Conservation (phyloP, 2,329 filamentous ascomycete species). For the Pseudogymnoascus sp. region DNA sequence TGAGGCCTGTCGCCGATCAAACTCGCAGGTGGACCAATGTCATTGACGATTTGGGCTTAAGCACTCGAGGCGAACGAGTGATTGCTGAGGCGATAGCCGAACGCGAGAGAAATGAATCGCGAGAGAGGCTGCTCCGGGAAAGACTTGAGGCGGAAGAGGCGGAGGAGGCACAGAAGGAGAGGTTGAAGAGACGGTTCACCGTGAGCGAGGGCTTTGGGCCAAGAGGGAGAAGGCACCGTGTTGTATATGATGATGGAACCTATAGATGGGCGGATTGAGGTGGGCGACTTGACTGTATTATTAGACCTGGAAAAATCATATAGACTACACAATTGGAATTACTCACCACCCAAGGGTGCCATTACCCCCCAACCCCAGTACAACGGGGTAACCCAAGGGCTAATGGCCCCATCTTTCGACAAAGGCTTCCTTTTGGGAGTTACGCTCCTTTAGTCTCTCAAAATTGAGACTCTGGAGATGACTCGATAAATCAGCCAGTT, state of each 20-base stretch:
- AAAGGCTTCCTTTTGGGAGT: conserved; percentile 42
- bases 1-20: conserved; percentile 20
- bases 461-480: conserved; percentile 29
- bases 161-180: conserved; percentile 18
- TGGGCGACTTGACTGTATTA: conserved; percentile 15
- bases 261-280: conserved; percentile 22
- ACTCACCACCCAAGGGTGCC: not conserved
- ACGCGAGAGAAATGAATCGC: not conserved
- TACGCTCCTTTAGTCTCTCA: conserved; percentile 31
- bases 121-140: conserved; percentile 14
- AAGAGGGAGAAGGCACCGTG: conserved; percentile 18
- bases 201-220: conserved; percentile 19
- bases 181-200: conserved; percentile 19
- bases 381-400: not conserved
- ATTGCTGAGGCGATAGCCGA: conserved; percentile 10
- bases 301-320: conserved; percentile 1
- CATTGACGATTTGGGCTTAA: conserved; percentile 15
- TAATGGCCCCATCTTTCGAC: conserved; percentile 32
- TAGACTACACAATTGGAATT: not conserved
- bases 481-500: conserved; percentile 31
- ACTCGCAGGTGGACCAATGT: conserved; percentile 11
- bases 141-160: conserved; percentile 10
- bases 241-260: conserved; percentile 24
- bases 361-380: not conserved
- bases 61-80: conserved; percentile 12